Percentiles rank a stretch among this genome's conserved stretches.
phyloP scores from a whole-genome alignment of 2,329 filamentous ascomycete genomes.

The Fusarium sp. region DNA sequence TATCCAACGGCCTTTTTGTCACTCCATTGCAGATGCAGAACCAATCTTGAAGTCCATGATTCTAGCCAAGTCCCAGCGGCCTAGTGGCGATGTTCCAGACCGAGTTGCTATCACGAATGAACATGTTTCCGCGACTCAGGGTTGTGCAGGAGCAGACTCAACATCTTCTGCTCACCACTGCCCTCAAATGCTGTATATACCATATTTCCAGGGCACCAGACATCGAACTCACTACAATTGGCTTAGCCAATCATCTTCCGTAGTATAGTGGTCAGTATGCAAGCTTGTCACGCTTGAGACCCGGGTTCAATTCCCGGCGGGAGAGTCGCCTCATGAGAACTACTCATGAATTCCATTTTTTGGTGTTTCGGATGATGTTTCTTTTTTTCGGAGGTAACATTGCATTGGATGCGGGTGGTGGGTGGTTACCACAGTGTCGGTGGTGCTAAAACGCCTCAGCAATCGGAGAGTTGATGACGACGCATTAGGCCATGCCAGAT shows the following conservation, averaged over 20 bases:
- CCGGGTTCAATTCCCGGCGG: constrained; percentile 47
- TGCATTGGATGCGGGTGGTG: background rate
- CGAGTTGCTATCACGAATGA: background rate
- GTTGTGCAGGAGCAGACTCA: background rate
- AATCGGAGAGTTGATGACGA: constrained; percentile 23
- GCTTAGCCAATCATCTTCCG: constrained; percentile 42
- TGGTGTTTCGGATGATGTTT: constrained; percentile 13
- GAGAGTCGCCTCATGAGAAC: constrained; percentile 39
- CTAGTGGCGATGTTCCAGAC: background rate
- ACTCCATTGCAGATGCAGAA: background rate
- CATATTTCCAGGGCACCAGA: background rate
- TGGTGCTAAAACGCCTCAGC: background rate
- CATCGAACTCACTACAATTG: background rate
- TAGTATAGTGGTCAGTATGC: constrained; percentile 52
- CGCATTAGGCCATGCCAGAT: constrained; percentile 10
- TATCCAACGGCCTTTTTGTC: background rate
- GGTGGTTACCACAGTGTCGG: background rate
- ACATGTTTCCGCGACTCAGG: background rate
- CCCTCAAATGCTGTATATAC: background rate
- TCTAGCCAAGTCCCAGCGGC: too few species aligned
- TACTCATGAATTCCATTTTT: constrained; percentile 19
- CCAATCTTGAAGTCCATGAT: background rate
- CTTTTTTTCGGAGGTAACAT: background rate
- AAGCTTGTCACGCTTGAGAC: constrained; percentile 48
- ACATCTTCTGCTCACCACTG: background rate